These are phyloP conservation scores for Geranomyces variabilis DNA, from an alignment of 192 early-diverging fungal species.

Conservation along the genomic window DNA sequence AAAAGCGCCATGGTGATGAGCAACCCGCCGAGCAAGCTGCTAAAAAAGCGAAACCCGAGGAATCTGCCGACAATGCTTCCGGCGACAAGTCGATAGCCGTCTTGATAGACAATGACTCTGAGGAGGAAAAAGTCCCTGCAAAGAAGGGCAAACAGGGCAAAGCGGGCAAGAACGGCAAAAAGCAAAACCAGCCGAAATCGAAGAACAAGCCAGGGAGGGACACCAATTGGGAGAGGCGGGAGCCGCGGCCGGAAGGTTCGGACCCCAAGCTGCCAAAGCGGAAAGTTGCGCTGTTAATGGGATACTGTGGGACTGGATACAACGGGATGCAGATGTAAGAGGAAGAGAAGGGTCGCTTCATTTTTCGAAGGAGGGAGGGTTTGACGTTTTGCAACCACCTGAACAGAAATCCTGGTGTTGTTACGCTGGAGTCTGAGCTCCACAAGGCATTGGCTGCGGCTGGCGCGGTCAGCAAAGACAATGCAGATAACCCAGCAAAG, in stretches of 20 bases:
- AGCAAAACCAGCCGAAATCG: neutral
- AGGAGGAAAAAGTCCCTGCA: neutral
- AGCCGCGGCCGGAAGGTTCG: conserved; percentile 2
- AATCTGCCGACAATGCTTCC: too few species aligned
- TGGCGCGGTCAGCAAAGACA: conserved; percentile 84
- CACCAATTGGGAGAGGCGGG: neutral
- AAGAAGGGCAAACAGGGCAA: neutral
- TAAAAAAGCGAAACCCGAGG: too few species aligned
- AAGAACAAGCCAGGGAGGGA: conserved; percentile 1
- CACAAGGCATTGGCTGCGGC: conserved; percentile 82
- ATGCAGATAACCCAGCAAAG: conserved; percentile 71
- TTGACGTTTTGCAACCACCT: neutral
- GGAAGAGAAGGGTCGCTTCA: too few species aligned
- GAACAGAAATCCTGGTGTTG: conserved; percentile 65
- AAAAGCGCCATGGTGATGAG: too few species aligned
- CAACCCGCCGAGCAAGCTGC: too few species aligned
- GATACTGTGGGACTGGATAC: conserved; percentile 94
- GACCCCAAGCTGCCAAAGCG: conserved; percentile 68
- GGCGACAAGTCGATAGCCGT: too few species aligned
- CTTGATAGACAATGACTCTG: too few species aligned
- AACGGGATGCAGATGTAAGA: conserved; percentile 93
- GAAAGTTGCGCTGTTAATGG: conserved; percentile 86
- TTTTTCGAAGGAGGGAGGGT: too few species aligned
- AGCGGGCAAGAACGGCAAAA: neutral
- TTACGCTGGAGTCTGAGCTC: conserved; percentile 85